These are phyloP conservation scores for Naganishia liquefaciens DNA, from an alignment of 1,284 basidiomycete species.

Conservation along the genomic window DNA sequence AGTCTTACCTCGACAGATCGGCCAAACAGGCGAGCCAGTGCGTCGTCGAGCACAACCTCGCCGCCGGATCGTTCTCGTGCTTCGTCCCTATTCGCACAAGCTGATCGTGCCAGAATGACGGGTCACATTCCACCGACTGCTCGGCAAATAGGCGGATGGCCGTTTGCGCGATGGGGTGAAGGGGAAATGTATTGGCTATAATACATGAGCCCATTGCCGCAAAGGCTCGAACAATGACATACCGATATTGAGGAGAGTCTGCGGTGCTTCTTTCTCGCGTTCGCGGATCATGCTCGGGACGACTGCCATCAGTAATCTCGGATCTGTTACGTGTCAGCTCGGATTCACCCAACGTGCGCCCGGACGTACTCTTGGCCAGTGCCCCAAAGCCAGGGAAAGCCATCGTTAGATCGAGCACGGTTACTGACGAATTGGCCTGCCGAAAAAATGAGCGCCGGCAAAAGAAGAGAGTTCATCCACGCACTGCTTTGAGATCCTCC, in stretches of 20 bases:
- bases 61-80: neutral
- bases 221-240: neutral
- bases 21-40: conserved; percentile 12
- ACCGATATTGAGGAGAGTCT: conserved; percentile 9
- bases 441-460: neutral
- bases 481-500: conserved; percentile 13
- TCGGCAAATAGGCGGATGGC: conserved; percentile 3
- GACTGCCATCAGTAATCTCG: conserved; percentile 14
- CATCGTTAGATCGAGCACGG: neutral
- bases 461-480: neutral
- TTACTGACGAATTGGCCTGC: neutral
- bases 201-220: neutral
- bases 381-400: conserved; percentile 8
- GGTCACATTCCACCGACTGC: neutral
- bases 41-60: neutral
- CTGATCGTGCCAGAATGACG: neutral
- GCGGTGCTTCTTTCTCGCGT: neutral
- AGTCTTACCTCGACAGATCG: neutral
- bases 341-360: neutral
- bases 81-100: neutral
- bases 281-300: conserved; percentile 4
- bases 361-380: neutral
- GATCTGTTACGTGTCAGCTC: neutral
- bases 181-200: conserved; percentile 5
- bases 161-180: neutral